Conservation (phyloP, 352 stramenopile species). For the Pythium pectinolyticum region DNA sequence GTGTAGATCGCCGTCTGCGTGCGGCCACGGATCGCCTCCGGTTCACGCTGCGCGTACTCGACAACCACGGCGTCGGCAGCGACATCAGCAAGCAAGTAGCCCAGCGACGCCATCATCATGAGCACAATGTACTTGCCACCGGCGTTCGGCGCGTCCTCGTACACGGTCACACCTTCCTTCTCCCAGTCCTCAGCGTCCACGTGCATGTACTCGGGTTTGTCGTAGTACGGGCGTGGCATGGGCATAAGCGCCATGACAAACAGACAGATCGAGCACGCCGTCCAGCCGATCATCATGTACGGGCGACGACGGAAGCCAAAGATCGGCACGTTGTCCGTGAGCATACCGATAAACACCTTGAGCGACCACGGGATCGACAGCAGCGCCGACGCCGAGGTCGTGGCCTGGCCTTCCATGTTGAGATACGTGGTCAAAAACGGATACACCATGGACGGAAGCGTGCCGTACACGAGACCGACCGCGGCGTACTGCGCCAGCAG, state of each 20-base stretch:
- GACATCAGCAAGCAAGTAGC: slow-evolving; percentile 38
- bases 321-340: slow-evolving; percentile 43
- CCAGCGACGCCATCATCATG: slow-evolving; percentile 36
- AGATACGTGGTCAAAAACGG: slow-evolving; percentile 37
- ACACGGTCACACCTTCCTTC: slow-evolving; percentile 4
- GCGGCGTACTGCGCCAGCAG: slow-evolving; percentile 36
- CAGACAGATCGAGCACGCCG: slow-evolving; percentile 22
- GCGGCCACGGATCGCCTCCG: slow-evolving; percentile 28
- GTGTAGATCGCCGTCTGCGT: slow-evolving; percentile 32
- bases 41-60: slow-evolving; percentile 31
- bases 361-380: slow-evolving; percentile 40
- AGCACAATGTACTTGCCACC: slow-evolving; percentile 34
- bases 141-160: slow-evolving; percentile 11
- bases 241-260: slow-evolving; percentile 32
- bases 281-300: slow-evolving; percentile 44
- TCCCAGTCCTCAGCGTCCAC: slow-evolving; percentile 4
- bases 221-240: slow-evolving; percentile 31
- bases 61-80: slow-evolving; percentile 38
- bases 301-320: slow-evolving; percentile 41
- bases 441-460: slow-evolving; percentile 33
- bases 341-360: slow-evolving; percentile 43
- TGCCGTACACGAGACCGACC: slow-evolving; percentile 34
- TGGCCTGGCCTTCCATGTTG: slow-evolving; percentile 34
- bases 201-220: slow-evolving; percentile 20
- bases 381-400: slow-evolving; percentile 30